Evolutionary conservation across 345 rosid genomes (phyloP), one percentile per base, ranked within the genome.

Genomic region (Eucalyptus globulus): DNA sequence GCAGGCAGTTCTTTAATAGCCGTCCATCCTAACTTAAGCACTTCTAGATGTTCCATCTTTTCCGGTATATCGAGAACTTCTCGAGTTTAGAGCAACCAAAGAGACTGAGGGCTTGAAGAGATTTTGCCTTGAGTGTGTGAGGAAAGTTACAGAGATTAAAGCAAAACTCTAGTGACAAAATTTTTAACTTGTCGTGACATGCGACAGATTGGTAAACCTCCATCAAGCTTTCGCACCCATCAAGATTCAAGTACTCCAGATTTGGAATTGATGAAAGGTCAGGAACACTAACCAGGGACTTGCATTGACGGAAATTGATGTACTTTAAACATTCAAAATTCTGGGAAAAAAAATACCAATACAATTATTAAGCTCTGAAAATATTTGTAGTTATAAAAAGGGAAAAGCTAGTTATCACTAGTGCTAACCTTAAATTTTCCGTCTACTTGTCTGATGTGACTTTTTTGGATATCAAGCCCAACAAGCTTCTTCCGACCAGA

Each of bases 101-200:
- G 27, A 56, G 62, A 24, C 24, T 1, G 1, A 56, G 62, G 62
- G 6, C 26, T 24, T 0, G 29, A 56, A 56, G 62, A 56, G 62
- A 56, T 56, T 56, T 56, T 56, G 62, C 1, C 27, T 19, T 54
- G 29, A 56, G 62, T 9, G 13, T 24, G 62, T 56, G 1, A 56
- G 62, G 6, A 56, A 56, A 56, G 29, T 4, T 22, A 22, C 0
- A 10, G 6, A 56, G 62, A 1, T 56, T 24, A 24, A 3, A 22
- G 29, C 62, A 56, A 56, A 4, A 24, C 0, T 2, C 0, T 10
- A 56, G 6, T 24, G 62, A 24, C 27, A 56, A 56, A 9, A 22
- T 0, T 56, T 56, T 1, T 24, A 56, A 56, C 6, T 56, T 56
- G 29, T 24, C 1, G 1, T 0, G 27, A 56, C 1, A 4, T 56